Evolutionary conservation across 176 grass and related monocot genomes (phyloP).

Genomic region (Lolium perenne): DNA sequence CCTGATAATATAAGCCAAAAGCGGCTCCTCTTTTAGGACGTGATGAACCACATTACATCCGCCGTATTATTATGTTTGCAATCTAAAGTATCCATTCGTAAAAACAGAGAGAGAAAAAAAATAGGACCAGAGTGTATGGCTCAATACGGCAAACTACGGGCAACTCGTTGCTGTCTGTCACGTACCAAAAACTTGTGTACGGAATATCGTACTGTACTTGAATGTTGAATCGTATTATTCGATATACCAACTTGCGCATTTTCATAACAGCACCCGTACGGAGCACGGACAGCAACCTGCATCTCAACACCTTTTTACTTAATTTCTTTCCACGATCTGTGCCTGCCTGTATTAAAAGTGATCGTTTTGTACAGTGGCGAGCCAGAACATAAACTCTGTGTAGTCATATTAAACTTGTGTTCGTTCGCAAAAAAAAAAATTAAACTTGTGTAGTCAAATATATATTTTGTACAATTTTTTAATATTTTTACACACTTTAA

Average conservation of each 20-base stretch:
- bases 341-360: background rate
- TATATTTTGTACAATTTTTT: too few species aligned
- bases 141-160: background rate
- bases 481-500: too few species aligned
- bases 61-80: too few species aligned
- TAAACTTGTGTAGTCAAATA: too few species aligned
- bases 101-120: background rate
- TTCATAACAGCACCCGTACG: background rate
- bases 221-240: background rate
- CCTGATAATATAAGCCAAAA: too few species aligned
- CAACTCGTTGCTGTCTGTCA: background rate
- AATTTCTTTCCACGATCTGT: background rate
- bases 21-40: too few species aligned
- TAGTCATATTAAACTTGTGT: too few species aligned
- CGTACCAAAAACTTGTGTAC: background rate
- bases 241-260: slow-evolving; percentile 10
- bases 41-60: too few species aligned
- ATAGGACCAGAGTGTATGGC: background rate
- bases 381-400: too few species aligned
- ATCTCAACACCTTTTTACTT: background rate
- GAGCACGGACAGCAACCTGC: background rate
- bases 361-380: background rate
- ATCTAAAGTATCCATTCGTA: too few species aligned
- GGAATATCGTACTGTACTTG: background rate
- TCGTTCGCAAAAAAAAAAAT: too few species aligned